Evolutionary conservation across 2,329 filamentous ascomycete genomes (phyloP).

Genomic region (Teratosphaeria gauchensis): DNA sequence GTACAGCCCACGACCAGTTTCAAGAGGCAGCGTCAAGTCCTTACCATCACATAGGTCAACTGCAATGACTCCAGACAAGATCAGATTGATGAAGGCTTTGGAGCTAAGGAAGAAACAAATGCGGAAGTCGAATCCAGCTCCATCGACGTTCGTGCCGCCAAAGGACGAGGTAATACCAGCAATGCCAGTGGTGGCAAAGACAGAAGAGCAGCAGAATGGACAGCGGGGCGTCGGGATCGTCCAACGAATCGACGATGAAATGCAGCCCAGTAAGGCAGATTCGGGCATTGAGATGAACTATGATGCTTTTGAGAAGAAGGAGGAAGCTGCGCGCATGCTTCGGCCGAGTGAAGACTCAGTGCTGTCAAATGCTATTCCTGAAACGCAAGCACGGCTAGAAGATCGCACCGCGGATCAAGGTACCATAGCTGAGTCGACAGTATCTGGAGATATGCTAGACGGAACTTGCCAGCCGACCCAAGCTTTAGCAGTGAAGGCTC

Average conservation of each 20-base stretch:
- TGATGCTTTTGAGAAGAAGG: constrained; percentile 6
- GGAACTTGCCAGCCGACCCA: background rate
- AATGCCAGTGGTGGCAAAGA: constrained; percentile 10
- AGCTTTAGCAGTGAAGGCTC: background rate
- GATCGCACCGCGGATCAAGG: background rate
- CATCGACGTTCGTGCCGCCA: constrained; percentile 1
- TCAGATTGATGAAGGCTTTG: constrained; percentile 86
- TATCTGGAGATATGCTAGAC: constrained; percentile 6
- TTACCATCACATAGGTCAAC: constrained; percentile 31
- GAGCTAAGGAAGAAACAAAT: constrained; percentile 80
- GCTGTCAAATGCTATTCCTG: background rate
- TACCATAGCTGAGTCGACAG: background rate
- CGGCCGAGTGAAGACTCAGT: background rate
- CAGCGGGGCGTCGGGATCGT: constrained; percentile 12
- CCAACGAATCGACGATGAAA: constrained; percentile 2
- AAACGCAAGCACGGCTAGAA: background rate
- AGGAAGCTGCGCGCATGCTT: background rate
- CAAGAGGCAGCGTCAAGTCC: constrained; percentile 31
- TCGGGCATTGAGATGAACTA: constrained; percentile 46
- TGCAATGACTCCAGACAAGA: constrained; percentile 74
- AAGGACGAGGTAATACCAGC: constrained; percentile 10
- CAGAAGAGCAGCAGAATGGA: background rate
- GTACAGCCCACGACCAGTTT: constrained; percentile 24
- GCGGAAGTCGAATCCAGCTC: constrained; percentile 20
- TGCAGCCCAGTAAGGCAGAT: constrained; percentile 38